Percentiles rank a stretch among this genome's conserved stretches.
Conservation (phyloP, 75 land plant genomes). For the Azolla pinnata region DNA sequence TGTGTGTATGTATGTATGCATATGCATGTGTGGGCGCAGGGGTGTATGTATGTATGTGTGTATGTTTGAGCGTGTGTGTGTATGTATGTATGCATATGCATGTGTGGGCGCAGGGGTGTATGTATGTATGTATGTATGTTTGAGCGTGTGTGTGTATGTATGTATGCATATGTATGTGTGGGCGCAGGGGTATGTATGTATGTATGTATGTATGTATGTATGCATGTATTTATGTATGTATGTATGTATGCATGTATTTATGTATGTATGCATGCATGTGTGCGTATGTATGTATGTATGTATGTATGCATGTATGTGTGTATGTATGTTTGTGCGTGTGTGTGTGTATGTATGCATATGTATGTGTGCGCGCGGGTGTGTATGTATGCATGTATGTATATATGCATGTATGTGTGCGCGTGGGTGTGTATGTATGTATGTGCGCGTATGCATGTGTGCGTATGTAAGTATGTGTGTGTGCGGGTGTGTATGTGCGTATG, state of each 20-base stretch:
- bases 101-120: background rate
- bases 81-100: background rate
- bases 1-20: background rate
- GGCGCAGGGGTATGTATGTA: background rate
- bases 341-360: background rate
- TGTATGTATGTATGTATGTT: background rate
- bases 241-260: background rate
- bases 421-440: background rate
- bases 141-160: background rate
- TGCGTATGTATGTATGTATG: background rate
- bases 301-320: background rate
- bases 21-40: background rate
- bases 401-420: background rate
- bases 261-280: background rate
- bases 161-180: background rate
- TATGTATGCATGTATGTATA: background rate
- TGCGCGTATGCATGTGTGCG: background rate
- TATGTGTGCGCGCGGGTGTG: background rate
- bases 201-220: background rate
- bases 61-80: background rate
- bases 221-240: background rate
- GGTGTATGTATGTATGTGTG: background rate
- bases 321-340: background rate
- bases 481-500: background rate
- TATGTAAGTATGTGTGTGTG: background rate